Base-by-base conservation (phyloP, 2,329 filamentous ascomycete species). In the Sporothrix schenckii region DNA sequence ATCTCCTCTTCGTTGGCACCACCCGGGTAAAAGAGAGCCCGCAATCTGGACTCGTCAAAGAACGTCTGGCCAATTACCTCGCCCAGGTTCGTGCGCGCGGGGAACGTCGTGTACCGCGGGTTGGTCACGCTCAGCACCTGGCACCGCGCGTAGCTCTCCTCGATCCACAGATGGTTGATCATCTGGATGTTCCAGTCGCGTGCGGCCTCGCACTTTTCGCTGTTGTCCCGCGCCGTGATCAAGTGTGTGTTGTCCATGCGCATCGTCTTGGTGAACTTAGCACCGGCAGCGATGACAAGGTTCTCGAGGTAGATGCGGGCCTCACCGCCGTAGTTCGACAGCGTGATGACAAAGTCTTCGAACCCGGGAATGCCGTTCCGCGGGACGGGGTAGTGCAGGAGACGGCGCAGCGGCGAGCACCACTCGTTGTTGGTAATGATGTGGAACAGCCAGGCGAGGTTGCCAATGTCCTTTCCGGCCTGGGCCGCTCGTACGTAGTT, bases 241-340 rank as follows among this genome's bases (percentile, higher is more conserved):
- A 99, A 87, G 80, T 99, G 95, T 0, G 94, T 98, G 78, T 99
- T 98, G 73, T 97, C 93, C 74, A 91, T 88, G 79, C 93, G 96
- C 88, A 99, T 92, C 0, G 93, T 96, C 81, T 96, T 97, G 41
- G 95, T 99, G 77, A 93, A 98, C 72, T 91, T 90, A 10, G 92
- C 94, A 19, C 95, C 95, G 19, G 91, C 86, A 30, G 93, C 93
- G 72, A 84, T 88, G 75, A 97, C 91, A 50, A 99, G 85, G 75
- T 97, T 98, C 79, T 98, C 94, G 4, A 99, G 85, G 76, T 98
- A 99, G 68, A 93, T 89, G 61, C 95, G 89, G 19, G 95, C 93
- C 79, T 99, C 95, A 44, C 95, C 95, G 60, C 93, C 93, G 78
- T 99, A 99, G 79, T 98, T 99, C 6, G 95, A 98, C 6, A 99